Percentiles rank a stretch among this genome's conserved stretches.
Evolutionary conservation across 768 basidiomycete species (phyloP).

Genomic region (Dacryopinax primogenitus): DNA sequence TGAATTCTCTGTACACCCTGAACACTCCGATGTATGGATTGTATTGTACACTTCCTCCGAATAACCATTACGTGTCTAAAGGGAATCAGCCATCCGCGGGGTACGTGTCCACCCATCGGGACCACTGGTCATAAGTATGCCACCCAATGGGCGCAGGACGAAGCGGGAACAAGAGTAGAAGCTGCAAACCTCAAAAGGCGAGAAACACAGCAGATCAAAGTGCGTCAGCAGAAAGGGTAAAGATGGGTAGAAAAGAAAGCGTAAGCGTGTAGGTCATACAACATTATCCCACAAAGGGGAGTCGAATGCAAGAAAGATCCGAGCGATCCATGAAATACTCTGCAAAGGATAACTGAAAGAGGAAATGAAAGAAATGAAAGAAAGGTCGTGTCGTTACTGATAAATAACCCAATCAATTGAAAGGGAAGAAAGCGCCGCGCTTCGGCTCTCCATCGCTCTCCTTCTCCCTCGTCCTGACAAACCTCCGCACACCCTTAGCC

Average conservation of each 20-base stretch:
- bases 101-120: neutral
- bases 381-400: neutral
- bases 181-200: neutral
- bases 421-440: neutral
- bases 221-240: neutral
- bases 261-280: conserved; percentile 6
- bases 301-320: neutral
- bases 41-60: neutral
- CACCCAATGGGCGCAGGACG: neutral
- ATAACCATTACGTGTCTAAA: neutral
- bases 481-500: neutral
- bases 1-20: too few relatives aligned
- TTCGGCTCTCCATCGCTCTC: neutral
- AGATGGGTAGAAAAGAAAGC: neutral
- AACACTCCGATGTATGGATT: too few relatives aligned
- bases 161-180: neutral
- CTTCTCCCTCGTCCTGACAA: conserved; percentile 3
- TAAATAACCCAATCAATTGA: neutral
- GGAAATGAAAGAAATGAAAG: neutral
- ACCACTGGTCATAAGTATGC: neutral
- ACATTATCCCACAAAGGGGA: neutral
- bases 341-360: neutral
- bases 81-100: neutral
- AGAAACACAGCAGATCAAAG: neutral
- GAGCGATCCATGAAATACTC: neutral